Conservation (phyloP, 805 yeast genomes). For the Kluyveromyces dobzhanskii region DNA sequence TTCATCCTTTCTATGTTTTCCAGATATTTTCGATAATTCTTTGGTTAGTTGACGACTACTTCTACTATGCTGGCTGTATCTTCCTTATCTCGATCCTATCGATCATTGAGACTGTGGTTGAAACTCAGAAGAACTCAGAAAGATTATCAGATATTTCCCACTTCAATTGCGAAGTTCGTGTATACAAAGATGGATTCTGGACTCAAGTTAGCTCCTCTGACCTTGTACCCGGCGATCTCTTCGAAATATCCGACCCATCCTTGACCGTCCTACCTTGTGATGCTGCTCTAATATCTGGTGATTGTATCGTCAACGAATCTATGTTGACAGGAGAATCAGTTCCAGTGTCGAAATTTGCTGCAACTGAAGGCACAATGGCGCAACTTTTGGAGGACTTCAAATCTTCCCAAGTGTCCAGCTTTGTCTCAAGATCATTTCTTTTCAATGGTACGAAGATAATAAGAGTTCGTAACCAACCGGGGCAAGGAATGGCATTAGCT, state of each 20-base stretch:
- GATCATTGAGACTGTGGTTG: constrained; percentile 72
- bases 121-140: constrained; percentile 67
- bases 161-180: constrained; percentile 76
- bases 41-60: constrained; percentile 90
- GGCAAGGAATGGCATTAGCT: constrained; percentile 59
- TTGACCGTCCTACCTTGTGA: constrained; percentile 77
- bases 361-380: constrained; percentile 52
- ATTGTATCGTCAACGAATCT: constrained; percentile 93
- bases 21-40: constrained; percentile 86
- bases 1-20: constrained; percentile 93
- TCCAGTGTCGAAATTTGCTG: constrained; percentile 79
- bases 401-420: constrained; percentile 47
- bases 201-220: constrained; percentile 65
- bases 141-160: constrained; percentile 67
- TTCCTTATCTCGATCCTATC: constrained; percentile 78
- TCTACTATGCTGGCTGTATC: constrained; percentile 89
- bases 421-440: constrained; percentile 65
- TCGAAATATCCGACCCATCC: constrained; percentile 84
- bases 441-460: constrained; percentile 87
- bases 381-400: constrained; percentile 48
- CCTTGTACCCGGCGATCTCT: constrained; percentile 92
- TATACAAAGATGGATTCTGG: constrained; percentile 92
- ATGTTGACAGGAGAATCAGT: constrained; percentile 98
- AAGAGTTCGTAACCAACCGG: constrained; percentile 60
- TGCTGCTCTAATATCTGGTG: constrained; percentile 79